These are phyloP conservation scores for Chlamydomonas asymmetrica DNA, from an alignment of 139 green algal genomes.

Conservation along the genomic window DNA sequence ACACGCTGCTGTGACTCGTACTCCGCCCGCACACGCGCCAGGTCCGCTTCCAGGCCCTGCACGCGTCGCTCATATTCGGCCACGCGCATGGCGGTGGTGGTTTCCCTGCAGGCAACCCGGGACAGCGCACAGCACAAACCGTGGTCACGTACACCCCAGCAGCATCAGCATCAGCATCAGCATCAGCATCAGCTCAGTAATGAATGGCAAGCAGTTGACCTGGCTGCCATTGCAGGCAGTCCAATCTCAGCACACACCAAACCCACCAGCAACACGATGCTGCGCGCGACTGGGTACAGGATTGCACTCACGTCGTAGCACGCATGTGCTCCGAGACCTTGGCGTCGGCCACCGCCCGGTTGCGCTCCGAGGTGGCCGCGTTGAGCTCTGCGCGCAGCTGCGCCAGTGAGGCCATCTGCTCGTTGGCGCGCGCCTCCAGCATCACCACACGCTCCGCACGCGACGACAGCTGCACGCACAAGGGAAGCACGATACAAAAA, in stretches of 20 bases:
- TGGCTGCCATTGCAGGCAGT: too few species aligned
- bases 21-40: conserved; percentile 6
- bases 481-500: not conserved
- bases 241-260: too few species aligned
- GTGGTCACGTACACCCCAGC: too few species aligned
- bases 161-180: too few species aligned
- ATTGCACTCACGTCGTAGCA: not conserved
- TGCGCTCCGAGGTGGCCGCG: conserved; percentile 15
- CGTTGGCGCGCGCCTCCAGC: conserved; percentile 8
- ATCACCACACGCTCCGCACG: conserved; percentile 1
- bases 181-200: too few species aligned
- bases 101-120: conserved; percentile 16
- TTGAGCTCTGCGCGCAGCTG: not conserved
- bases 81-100: not conserved
- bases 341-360: conserved; percentile 18
- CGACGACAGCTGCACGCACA: conserved; percentile 1
- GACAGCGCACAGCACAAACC: too few species aligned
- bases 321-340: conserved; percentile 20
- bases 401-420: not conserved
- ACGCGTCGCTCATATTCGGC: not conserved
- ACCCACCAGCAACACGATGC: too few species aligned
- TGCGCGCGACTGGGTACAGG: too few species aligned
- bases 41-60: conserved; percentile 13
- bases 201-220: too few species aligned
- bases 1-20: conserved; percentile 37